A percentile compares a stretch with the other conserved stretches of the same genome.
Evolutionary conservation across 129 eudicot genomes (phyloP).

Genomic region (Logfia minima): DNA sequence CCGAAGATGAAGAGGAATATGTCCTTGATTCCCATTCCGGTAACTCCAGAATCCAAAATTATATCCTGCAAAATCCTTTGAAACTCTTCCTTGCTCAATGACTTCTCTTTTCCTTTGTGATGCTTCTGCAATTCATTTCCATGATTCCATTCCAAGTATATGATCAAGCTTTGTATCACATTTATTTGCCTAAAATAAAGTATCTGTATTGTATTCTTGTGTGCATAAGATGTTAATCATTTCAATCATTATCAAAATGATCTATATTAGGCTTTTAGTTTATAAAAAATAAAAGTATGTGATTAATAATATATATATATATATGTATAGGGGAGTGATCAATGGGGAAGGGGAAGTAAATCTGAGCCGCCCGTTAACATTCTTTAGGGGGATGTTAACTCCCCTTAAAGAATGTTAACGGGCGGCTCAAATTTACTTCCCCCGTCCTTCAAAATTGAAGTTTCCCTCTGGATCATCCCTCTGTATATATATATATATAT

Average conservation of each 20-base stretch:
- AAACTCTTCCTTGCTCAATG: conserved; percentile 73
- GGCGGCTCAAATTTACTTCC: no score
- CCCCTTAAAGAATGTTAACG: no score
- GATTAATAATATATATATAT: not conserved
- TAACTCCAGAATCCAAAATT: conserved; percentile 61
- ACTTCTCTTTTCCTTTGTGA: conserved; percentile 54
- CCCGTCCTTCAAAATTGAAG: no score
- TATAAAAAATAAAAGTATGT: not conserved
- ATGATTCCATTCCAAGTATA: conserved; percentile 34
- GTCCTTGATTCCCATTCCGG: conserved; percentile 80
- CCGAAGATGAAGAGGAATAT: conserved; percentile 71
- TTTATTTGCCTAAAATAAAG: conserved; percentile 30
- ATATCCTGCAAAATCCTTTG: conserved; percentile 64
- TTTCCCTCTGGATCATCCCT: no score
- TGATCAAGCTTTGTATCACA: conserved; percentile 40
- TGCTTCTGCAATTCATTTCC: conserved; percentile 66
- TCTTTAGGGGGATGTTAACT: no score
- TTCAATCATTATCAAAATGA: not conserved
- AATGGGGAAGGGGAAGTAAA: no score
- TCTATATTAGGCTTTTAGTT: not conserved
- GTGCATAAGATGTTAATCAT: conserved; percentile 8
- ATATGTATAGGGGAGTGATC: no score
- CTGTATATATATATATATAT: no score
- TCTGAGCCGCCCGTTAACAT: no score
- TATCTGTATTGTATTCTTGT: conserved; percentile 28